Evolutionary conservation across 2,329 filamentous ascomycete species (phyloP).

Genomic region (Xylaria polymorpha): DNA sequence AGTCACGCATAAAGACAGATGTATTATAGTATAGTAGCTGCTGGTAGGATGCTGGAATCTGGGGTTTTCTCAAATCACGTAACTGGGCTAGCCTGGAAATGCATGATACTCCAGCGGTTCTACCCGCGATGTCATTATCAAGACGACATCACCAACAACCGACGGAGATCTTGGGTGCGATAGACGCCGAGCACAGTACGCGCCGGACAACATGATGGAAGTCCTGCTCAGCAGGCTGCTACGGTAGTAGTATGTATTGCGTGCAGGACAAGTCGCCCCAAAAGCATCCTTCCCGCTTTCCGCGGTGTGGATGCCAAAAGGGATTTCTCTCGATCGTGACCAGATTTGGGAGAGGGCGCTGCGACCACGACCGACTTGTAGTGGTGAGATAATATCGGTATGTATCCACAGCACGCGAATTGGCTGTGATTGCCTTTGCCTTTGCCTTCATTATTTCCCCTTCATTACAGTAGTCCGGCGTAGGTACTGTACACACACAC

Average conservation of each 20-base stretch:
- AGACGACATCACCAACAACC: conserved; percentile 31
- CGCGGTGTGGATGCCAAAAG: conserved; percentile 47
- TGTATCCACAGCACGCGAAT: conserved; percentile 12
- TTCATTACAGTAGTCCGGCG: neutral
- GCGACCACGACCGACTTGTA: conserved; percentile 33
- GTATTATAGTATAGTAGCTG: conserved; percentile 1
- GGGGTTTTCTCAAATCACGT: conserved; percentile 2
- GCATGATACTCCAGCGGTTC: conserved; percentile 14
- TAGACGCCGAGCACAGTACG: conserved; percentile 30
- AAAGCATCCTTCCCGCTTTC: conserved; percentile 47
- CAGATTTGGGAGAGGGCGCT: conserved; percentile 37
- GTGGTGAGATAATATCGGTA: conserved; percentile 13
- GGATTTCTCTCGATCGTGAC: conserved; percentile 38
- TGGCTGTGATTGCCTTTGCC: neutral
- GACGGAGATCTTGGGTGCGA: conserved; percentile 31
- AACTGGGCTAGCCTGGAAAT: conserved; percentile 9
- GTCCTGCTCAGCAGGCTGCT: conserved; percentile 13
- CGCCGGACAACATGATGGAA: conserved; percentile 23
- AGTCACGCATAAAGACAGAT: conserved; percentile 25
- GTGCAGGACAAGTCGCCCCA: conserved; percentile 36
- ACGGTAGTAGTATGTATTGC: conserved; percentile 32
- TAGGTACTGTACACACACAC: neutral
- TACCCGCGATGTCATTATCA: conserved; percentile 26
- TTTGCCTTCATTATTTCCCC: neutral
- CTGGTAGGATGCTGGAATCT: conserved; percentile 19